Conservation (phyloP, 768 basidiomycete species). For the Leccinum subgranulosum region DNA sequence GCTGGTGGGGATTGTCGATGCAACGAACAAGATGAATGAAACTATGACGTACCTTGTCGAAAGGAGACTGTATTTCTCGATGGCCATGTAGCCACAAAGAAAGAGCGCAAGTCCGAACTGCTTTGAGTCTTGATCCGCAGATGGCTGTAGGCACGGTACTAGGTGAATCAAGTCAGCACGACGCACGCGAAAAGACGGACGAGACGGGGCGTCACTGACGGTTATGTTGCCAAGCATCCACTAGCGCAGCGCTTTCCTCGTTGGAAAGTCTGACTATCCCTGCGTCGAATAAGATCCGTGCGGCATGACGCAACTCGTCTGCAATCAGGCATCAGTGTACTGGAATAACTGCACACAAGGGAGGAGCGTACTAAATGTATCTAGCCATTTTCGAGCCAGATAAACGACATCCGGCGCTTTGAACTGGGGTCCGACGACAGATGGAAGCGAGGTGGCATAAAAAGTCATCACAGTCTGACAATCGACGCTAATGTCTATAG, state of each 20-base stretch:
- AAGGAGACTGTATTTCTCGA: conserved; percentile 75
- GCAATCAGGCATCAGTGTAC: conserved; percentile 9
- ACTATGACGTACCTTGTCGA: conserved; percentile 54
- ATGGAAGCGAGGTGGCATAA: conserved; percentile 70
- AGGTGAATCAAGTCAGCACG: conserved; percentile 8
- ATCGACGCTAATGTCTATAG: conserved; percentile 60
- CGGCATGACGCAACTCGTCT: conserved; percentile 78
- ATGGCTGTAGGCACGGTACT: conserved; percentile 65
- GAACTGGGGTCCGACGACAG: conserved; percentile 57
- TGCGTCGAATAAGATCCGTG: conserved; percentile 76
- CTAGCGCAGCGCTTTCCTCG: conserved; percentile 53
- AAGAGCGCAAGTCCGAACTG: conserved; percentile 70
- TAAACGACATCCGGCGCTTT: conserved; percentile 68
- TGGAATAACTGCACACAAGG: background rate
- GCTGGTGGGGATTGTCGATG: conserved; percentile 36
- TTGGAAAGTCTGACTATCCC: conserved; percentile 66
- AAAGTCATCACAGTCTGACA: conserved; percentile 77
- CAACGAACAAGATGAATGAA: background rate
- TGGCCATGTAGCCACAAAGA: conserved; percentile 78
- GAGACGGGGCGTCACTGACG: conserved; percentile 38
- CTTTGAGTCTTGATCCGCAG: conserved; percentile 54
- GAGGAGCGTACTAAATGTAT: conserved; percentile 56
- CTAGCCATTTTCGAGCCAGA: conserved; percentile 75
- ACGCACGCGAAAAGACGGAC: background rate
- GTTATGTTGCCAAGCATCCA: conserved; percentile 63